Evolutionary conservation across 1,284 basidiomycete genomes (phyloP).

Genomic region (Cystobasidium sp.): DNA sequence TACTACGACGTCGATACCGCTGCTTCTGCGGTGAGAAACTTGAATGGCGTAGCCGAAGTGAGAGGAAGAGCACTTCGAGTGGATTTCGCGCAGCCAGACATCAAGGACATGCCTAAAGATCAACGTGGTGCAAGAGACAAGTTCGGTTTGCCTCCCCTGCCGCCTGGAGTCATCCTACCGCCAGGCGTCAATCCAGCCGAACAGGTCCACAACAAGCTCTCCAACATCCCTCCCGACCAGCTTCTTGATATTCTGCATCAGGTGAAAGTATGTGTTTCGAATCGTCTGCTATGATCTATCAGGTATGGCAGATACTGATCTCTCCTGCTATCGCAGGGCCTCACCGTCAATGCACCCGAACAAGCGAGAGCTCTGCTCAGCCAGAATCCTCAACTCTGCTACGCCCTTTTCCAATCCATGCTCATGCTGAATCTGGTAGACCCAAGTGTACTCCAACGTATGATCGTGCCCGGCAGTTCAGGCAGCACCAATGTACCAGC

Average conservation of each 20-base stretch:
- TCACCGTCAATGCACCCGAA: conserved; percentile 87
- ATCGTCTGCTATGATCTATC: not conserved
- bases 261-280: conserved; percentile 77
- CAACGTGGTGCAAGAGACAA: conserved; percentile 60
- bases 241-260: conserved; percentile 94
- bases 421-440: conserved; percentile 95
- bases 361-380: conserved; percentile 80
- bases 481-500: conserved; percentile 31
- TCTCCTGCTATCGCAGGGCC: conserved; percentile 64
- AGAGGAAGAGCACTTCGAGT: conserved; percentile 82
- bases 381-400: conserved; percentile 88
- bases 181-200: conserved; percentile 80
- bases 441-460: conserved; percentile 73
- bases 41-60: conserved; percentile 75
- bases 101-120: conserved; percentile 65
- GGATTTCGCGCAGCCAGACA: conserved; percentile 67
- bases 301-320: not conserved
- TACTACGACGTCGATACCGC: conserved; percentile 82
- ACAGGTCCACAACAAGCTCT: conserved; percentile 83
- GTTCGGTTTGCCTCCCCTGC: conserved; percentile 67
- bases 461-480: conserved; percentile 49
- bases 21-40: conserved; percentile 78
- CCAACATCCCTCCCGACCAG: conserved; percentile 78
- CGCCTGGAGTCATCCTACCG: conserved; percentile 75
- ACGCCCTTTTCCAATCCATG: conserved; percentile 94